Evolutionary conservation across 2,329 filamentous ascomycete genomes (phyloP), one percentile per base, ranked within the genome.

Genomic region (Pseudogymnoascus sp.): DNA sequence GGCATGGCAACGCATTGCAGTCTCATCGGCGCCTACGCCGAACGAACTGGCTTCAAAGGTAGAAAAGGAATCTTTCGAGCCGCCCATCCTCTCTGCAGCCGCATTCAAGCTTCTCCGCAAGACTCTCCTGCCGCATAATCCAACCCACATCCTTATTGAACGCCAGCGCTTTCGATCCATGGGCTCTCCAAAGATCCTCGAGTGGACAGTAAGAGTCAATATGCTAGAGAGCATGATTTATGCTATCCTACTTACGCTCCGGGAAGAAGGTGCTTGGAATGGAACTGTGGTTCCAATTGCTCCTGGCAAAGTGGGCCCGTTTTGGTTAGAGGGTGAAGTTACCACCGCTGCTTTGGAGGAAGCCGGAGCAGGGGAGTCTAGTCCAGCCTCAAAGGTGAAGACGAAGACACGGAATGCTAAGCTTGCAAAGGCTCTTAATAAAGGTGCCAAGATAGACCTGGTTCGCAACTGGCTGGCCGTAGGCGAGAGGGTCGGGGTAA

Each of bases 191-290:
- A 81, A 84, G 0, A 84, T 95, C 1, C 82, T 86, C 63, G 89
- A 95, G 73, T 95, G 90, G 90, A 93, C 90, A 2, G 71, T 94
- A 39, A 79, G 89, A 1, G 90, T 95, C 7, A 93, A 93, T 66
- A 86, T 88, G 68, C 80, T 95, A 20, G 90, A 95, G 72, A 84
- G 85, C 3, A 94, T 94, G 85, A 74, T 95, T 0, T 88, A 91
- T 76, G 87, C 87, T 7, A 79, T 85, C 11, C 72, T 93, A 37
- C 77, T 80, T 58, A 81, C 85, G 0, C 69, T 90, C 57, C 73
- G 74, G 50, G 71, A 74, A 16, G 72, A 79, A 57, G 74, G 74
- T 1, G 62, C 70, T 2, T 78, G 76, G 76, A 64, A 69, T 16
- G 76, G 76, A n/a, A 66, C 68, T 1, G 75, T 86, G 0, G 67